phyloP scores from a whole-genome alignment of 768 basidiomycete species.

The Tricholomella constricta region DNA sequence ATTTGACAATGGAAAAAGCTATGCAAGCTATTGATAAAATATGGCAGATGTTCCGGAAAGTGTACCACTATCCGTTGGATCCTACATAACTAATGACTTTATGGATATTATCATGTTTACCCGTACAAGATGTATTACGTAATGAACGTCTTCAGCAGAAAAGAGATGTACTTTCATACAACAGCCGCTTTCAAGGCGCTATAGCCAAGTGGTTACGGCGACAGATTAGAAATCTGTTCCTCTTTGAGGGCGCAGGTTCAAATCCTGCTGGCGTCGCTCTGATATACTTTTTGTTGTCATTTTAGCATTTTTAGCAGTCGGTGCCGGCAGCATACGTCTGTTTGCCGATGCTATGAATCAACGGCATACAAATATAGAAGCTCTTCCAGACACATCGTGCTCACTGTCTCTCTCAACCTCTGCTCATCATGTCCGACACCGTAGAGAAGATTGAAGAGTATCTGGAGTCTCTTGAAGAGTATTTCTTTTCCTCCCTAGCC shows the following conservation, averaged over 20 bases:
- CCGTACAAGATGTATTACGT: no score
- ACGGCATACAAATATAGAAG: not conserved
- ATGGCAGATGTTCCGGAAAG: slow-evolving; percentile 51
- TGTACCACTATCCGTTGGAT: slow-evolving; percentile 59
- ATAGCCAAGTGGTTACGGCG: slow-evolving; percentile 83
- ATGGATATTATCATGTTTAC: not conserved
- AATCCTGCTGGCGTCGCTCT: slow-evolving; percentile 63
- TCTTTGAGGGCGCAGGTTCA: slow-evolving; percentile 71
- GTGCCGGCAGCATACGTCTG: not conserved
- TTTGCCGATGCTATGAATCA: slow-evolving; percentile 19
- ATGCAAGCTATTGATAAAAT: slow-evolving; percentile 39
- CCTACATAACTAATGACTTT: slow-evolving; percentile 37
- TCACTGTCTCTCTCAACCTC: not conserved
- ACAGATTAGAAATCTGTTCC: slow-evolving; percentile 77
- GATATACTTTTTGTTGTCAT: slow-evolving; percentile 18
- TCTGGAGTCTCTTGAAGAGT: slow-evolving; percentile 63
- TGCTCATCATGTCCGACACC: slow-evolving; percentile 29
- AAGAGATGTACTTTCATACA: no score
- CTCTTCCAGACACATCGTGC: not conserved
- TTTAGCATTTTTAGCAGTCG: not conserved
- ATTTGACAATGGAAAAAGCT: slow-evolving; percentile 35
- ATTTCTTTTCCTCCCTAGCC: slow-evolving; percentile 56
- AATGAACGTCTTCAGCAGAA: no score
- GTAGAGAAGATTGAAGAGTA: slow-evolving; percentile 74
- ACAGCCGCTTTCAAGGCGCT: slow-evolving; percentile 46